Evolutionary conservation across 257 asterid genomes (phyloP), one percentile per base, ranked within the genome.

Genomic region (Fraxinus anomala): DNA sequence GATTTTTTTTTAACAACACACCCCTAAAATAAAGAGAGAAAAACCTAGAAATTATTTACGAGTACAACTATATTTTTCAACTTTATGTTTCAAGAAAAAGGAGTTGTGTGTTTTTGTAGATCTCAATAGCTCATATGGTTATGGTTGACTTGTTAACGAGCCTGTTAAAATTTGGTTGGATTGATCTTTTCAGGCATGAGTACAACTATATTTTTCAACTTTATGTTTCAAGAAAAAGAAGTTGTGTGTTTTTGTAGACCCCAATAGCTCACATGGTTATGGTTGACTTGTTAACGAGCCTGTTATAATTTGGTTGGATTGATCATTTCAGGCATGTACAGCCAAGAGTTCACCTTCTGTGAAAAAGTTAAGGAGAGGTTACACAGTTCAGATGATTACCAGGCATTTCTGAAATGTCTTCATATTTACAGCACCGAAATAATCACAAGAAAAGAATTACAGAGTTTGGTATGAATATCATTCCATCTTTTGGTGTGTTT

Each of bases 331-430:
- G 99, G 91, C 83, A 80, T 82, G 88, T 90, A 91, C 82, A 89
- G 89, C 86, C 84, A 84, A 40, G 99, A 92, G 83, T 92, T 93
- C 87, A 73, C 86, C 39, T 96, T 94, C 80, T 94, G 98, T 87
- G 98, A 96, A 74, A 91, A 92, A 83, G 99, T 96, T 75, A 96
- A 94, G 86, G 99, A 93, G 84, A 90, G 92, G 82, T 86, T 96
- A 72, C 86, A 73, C 69, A 91, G 89, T 85, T 88, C 96, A 16
- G 93, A 91, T 69, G 98, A 91, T 84, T 96, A 96, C 88, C 98
- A 96, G 88, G 97, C 93, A 59, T 96, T 96, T 83, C 87, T 96
- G 87, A 92, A 96, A 78, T 96, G 99, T 84, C 99, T 96, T 83
- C 91, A 92, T 85, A 91, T 96, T 78, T 96, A 91, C 85, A 93